Evolutionary conservation across 768 basidiomycete genomes (phyloP), one percentile per base, ranked within the genome.

Genomic region (Suillus subaureus): DNA sequence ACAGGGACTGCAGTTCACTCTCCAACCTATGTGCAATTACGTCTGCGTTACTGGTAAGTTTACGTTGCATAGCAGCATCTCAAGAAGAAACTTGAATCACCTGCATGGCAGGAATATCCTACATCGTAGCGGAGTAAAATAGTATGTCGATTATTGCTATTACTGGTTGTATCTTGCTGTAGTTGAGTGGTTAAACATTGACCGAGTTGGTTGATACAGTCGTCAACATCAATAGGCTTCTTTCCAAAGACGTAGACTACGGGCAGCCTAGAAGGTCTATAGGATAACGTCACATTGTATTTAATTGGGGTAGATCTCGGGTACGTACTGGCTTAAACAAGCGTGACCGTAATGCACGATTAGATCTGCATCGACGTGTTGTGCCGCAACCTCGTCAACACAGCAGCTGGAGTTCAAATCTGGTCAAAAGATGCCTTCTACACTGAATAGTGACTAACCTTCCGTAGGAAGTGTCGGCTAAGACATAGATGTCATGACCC

Each of bases 381-480:
- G 90, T 4, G 97, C 96, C 6, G 96, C 92, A 6, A 99, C 91
- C 70, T 98, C 94, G 72, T 99, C 97, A 3, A 97, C 94, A 74
- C 97, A 99, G 72, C 97, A 99, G 71, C 96, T 72, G 55, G n/a
- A 57, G 62, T 43, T 42, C 6, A 43, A 40, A 43, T 31, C 39
- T 28, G 8, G 31, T 67, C 33, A 71, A 64, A 56, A 55, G 12
- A 23, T 57, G 42, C 52, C 23, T 18, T 56, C 42, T 57, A 26
- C 5, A 56, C 18, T 26, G 6, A 63, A 42, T 11, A 23, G 70
- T 70, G 12, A n/a, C 87, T 54, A 80, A 88, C 96, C 93, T 96
- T 78, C 96, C 97, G 77, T 98, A 98, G 5, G 96, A 97, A 26
- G 96, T 98, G 77, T 99, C 97, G 15, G 96, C 97, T n/a, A 98